A percentile compares a stretch with the other conserved stretches of the same genome.
Evolutionary conservation across 148 eudicot genomes (phyloP).

Genomic region (Fagopyrum esculentum): DNA sequence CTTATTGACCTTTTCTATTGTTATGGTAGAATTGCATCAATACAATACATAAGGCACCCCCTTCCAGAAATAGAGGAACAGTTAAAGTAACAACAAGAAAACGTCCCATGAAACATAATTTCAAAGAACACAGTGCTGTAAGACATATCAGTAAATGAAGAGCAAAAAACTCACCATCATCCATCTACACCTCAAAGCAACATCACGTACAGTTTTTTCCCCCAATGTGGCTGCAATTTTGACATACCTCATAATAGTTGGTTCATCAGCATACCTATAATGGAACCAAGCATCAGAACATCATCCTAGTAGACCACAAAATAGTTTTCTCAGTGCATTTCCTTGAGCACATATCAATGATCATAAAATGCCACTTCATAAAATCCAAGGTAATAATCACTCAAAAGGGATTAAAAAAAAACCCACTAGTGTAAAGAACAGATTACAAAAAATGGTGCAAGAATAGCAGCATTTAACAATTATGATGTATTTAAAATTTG

Average conservation of each 20-base stretch:
- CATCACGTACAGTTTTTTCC: slow-evolving; percentile 89
- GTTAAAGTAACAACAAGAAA: background rate
- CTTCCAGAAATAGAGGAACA: slow-evolving; percentile 1
- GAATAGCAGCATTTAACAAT: background rate
- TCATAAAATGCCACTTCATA: background rate
- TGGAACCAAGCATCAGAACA: slow-evolving; percentile 6
- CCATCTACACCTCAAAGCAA: slow-evolving; percentile 92
- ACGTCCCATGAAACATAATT: background rate
- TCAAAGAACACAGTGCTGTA: background rate
- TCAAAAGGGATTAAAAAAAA: background rate
- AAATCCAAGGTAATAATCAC: background rate
- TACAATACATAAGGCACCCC: background rate
- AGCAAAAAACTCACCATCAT: slow-evolving; percentile 58
- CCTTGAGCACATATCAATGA: background rate
- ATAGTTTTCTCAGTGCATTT: background rate
- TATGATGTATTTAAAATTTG: background rate
- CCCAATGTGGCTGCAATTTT: slow-evolving; percentile 76
- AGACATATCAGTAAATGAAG: background rate
- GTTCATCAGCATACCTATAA: slow-evolving; percentile 63
- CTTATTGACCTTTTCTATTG: background rate
- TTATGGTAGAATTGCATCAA: background rate
- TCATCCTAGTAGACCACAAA: background rate
- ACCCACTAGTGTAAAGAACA: background rate
- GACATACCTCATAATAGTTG: slow-evolving; percentile 68
- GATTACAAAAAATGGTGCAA: background rate